Evolutionary conservation across 2,329 filamentous ascomycete species (phyloP), one percentile per base, ranked within the genome.

Genomic region (Fusarium torreyae): DNA sequence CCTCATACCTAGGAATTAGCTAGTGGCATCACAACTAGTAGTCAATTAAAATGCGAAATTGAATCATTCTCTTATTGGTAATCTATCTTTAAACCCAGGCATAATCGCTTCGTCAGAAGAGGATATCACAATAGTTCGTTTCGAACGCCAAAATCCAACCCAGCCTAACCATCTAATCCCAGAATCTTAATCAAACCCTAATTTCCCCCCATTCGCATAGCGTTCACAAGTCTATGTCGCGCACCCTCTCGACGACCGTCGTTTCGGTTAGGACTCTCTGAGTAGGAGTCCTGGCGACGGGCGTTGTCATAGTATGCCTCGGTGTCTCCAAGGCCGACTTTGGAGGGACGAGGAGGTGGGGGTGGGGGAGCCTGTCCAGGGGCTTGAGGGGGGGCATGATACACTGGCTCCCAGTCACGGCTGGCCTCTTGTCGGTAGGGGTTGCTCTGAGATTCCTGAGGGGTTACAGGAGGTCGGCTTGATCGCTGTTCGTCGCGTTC

Each of bases 281-380:
- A 45, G 15, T 75, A 75, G 3, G 69, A 69, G 2, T 75, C 72
- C 7, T 68, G 54, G 24, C 71, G 63, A 17, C 58, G 66, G 15
- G 67, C 58, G 5, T 70, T 44, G 15, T 80, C 77, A 28, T 79
- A 78, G 56, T 76, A 80, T 2, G 72, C 63, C 57, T 80, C 78
- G 3, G 72, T 49, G 22, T 81, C 78, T n/a, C 78, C 77, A 15
- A 79, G 63, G 43, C 76, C 77, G 20, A 80, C 74, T 71, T 81
- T 81, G 45, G 77, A 77, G 6, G 79, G 79, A 5, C 78, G 77
- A 4, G 79, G 79, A 7, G 79, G 79, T 1, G 79, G 79, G 4
- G 79, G 79, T 3, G 79, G 77, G 33, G 79, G 75, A 51, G 75
- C 72, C 14, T 71, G 65, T 20, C 66, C 71, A 20, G 71, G 63